Conservation (phyloP, 2,329 filamentous ascomycete genomes). For the Fusarium xylarioides region DNA sequence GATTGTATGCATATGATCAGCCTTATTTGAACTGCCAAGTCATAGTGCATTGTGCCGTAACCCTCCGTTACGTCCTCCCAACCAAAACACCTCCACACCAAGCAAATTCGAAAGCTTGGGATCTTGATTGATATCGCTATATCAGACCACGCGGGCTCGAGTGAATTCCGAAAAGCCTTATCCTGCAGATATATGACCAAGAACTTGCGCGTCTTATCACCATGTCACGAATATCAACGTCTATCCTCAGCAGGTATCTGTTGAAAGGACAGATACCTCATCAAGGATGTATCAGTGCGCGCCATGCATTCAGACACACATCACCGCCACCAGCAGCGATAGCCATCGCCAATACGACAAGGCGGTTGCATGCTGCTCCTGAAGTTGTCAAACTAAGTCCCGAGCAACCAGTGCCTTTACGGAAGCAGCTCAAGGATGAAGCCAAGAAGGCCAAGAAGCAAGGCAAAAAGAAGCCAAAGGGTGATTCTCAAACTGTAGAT, state of each 20-base stretch:
- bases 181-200: background rate
- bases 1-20: background rate
- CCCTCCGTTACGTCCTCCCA: background rate
- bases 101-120: background rate
- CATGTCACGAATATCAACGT: conserved; percentile 57
- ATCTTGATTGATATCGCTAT: background rate
- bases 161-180: background rate
- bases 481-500: conserved; percentile 60
- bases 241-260: conserved; percentile 59
- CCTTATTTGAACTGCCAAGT: background rate
- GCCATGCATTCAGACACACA: conserved; percentile 25
- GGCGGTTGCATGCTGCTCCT: conserved; percentile 47
- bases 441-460: conserved; percentile 76
- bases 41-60: conserved; percentile 4
- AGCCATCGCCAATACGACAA: conserved; percentile 23
- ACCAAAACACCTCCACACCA: conserved; percentile 2
- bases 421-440: conserved; percentile 78
- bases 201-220: background rate
- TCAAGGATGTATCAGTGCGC: conserved; percentile 51
- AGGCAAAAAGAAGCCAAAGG: conserved; percentile 58
- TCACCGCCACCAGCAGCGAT: conserved; percentile 15
- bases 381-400: conserved; percentile 31
- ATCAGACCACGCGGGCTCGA: background rate
- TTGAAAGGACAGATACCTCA: conserved; percentile 56
- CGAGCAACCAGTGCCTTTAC: conserved; percentile 60